phyloP scores from a whole-genome alignment of 768 basidiomycete species.

The Leccinum truebloodii region DNA sequence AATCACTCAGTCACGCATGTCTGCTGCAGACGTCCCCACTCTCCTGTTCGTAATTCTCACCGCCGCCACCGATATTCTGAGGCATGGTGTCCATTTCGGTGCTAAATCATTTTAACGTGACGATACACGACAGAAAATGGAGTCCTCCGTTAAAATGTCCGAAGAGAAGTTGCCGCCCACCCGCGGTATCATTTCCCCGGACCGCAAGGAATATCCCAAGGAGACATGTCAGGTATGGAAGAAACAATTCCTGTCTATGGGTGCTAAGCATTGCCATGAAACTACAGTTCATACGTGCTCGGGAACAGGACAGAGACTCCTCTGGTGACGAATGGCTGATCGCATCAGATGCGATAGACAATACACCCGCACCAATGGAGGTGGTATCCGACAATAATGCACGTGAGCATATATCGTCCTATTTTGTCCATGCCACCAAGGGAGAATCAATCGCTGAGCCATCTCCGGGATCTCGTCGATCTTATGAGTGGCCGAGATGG shows the following conservation, averaged over 20 bases:
- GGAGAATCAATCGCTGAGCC: no score
- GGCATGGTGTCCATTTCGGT: slow-evolving; percentile 7
- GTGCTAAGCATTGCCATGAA: neutral
- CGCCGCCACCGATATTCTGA: neutral
- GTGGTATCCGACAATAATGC: neutral
- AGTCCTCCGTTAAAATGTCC: neutral
- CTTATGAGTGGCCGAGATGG: no score
- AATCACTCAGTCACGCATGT: slow-evolving; percentile 4
- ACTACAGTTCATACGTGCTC: slow-evolving; percentile 1
- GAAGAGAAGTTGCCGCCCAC: neutral
- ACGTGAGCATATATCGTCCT: no score
- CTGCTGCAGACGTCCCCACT: neutral
- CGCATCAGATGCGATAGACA: neutral
- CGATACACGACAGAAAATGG: neutral
- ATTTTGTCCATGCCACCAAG: no score
- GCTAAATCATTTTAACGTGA: neutral
- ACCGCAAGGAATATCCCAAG: neutral
- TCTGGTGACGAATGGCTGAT: neutral
- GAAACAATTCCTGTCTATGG: neutral
- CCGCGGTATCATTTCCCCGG: neutral
- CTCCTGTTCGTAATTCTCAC: neutral
- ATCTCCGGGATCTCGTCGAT: no score
- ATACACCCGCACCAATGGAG: neutral
- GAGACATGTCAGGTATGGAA: slow-evolving; percentile 7
- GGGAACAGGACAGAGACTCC: neutral